A percentile compares a stretch with the other conserved stretches of the same genome.
These are phyloP conservation scores for Leccinum subfulvum DNA, from an alignment of 1,284 basidiomycete species.

Conservation along the genomic window DNA sequence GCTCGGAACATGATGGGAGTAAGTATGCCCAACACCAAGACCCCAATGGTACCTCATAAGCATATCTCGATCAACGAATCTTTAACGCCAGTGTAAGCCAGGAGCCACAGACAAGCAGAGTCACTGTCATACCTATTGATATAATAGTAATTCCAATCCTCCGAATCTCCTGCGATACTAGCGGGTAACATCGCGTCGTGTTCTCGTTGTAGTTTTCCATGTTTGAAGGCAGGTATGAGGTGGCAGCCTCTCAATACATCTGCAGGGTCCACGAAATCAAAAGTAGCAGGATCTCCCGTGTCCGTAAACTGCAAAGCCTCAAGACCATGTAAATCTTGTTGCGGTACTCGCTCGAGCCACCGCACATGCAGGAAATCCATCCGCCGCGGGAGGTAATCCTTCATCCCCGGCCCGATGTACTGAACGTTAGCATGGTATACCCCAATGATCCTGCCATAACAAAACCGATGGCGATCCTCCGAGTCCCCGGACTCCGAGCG, in stretches of 20 bases:
- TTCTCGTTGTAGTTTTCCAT: neutral
- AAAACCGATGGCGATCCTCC: neutral
- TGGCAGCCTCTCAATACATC: neutral
- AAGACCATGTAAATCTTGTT: neutral
- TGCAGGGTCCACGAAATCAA: neutral
- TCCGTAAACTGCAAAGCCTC: neutral
- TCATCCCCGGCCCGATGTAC: neutral
- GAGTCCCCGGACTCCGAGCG: neutral
- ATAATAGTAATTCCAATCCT: neutral
- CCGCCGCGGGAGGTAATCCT: neutral
- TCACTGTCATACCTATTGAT: neutral
- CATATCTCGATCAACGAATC: slow-evolving; percentile 13
- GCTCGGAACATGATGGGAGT: slow-evolving; percentile 15
- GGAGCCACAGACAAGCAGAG: neutral
- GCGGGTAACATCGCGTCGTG: neutral
- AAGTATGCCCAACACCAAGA: slow-evolving; percentile 3
- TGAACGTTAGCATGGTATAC: neutral
- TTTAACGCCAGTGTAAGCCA: neutral
- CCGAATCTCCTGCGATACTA: neutral
- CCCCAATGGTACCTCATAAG: slow-evolving; percentile 5
- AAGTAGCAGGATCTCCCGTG: neutral
- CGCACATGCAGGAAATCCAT: neutral
- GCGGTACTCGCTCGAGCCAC: neutral
- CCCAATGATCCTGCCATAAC: neutral
- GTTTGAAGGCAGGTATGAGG: neutral